These are phyloP conservation scores for Avicennia marina DNA, from an alignment of 257 asterid species.

Conservation along the genomic window DNA sequence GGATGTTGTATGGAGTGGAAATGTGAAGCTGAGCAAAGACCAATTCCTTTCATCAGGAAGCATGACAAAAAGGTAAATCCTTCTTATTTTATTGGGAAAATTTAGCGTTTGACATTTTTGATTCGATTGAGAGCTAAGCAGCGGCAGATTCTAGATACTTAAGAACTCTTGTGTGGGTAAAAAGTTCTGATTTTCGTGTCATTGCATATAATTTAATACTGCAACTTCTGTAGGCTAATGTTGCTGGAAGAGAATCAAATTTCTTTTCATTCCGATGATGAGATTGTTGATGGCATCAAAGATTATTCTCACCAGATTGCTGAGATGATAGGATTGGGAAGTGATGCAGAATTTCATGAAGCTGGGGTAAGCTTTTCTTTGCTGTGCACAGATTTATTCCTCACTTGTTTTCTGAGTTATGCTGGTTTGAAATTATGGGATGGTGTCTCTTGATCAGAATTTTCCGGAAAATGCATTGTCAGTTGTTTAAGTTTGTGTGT, in stretches of 20 bases:
- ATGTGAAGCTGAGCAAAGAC: conserved; percentile 88
- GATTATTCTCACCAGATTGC: conserved; percentile 90
- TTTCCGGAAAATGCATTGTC: background rate
- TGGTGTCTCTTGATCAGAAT: conserved; percentile 6
- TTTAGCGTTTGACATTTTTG: conserved; percentile 9
- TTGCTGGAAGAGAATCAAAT: conserved; percentile 96
- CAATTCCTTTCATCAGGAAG: conserved; percentile 98
- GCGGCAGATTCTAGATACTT: background rate
- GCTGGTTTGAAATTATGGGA: conserved; percentile 7
- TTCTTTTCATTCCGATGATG: conserved; percentile 89
- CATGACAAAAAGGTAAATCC: conserved; percentile 84
- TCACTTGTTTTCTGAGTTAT: background rate
- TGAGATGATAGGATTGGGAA: conserved; percentile 85
- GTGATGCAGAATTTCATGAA: conserved; percentile 69
- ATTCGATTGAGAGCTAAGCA: background rate
- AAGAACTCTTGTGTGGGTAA: background rate
- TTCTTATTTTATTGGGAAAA: conserved; percentile 13
- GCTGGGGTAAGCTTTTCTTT: conserved; percentile 71
- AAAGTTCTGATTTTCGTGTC: background rate
- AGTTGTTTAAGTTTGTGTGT: background rate
- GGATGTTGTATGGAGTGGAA: conserved; percentile 91
- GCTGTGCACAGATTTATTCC: background rate
- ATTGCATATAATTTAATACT: conserved; percentile 9
- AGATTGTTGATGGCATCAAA: conserved; percentile 69
- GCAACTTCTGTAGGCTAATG: conserved; percentile 68